Conservation (phyloP, 2,329 filamentous ascomycete species). For the Aspergillus calidoustus region DNA sequence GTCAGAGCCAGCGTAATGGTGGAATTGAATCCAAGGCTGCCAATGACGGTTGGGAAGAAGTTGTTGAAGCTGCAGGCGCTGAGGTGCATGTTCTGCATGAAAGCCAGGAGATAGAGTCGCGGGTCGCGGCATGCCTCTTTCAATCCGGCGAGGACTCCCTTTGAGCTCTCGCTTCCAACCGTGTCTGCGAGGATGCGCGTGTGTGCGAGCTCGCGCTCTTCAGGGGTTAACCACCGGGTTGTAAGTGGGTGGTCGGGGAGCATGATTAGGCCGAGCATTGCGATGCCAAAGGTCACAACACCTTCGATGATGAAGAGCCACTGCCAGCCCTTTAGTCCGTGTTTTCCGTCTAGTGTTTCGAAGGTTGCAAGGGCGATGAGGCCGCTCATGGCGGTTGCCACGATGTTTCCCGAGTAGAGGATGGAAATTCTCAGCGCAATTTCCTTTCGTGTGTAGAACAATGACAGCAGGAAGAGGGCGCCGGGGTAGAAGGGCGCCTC, state of each 20-base stretch:
- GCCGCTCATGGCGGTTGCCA: conserved; percentile 64
- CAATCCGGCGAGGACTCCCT: neutral
- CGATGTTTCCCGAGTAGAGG: conserved; percentile 62
- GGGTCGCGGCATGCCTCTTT: conserved; percentile 32
- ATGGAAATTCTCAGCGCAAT: conserved; percentile 51
- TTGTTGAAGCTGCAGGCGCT: conserved; percentile 50
- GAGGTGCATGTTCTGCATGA: conserved; percentile 54
- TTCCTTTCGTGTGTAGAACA: conserved; percentile 63
- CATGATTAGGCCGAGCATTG: neutral
- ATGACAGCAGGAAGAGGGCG: neutral
- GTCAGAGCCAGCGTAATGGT: conserved; percentile 56
- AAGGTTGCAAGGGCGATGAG: conserved; percentile 45
- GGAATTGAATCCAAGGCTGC: conserved; percentile 50
- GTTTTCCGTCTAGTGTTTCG: neutral
- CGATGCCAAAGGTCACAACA: neutral
- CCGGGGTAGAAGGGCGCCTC: conserved; percentile 14
- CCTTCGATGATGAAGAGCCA: conserved; percentile 14
- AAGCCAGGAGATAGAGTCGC: conserved; percentile 47
- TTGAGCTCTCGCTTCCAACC: neutral
- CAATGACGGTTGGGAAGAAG: conserved; percentile 51
- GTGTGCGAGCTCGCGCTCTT: conserved; percentile 1
- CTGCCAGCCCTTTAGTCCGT: conserved; percentile 1
- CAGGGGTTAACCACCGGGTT: neutral
- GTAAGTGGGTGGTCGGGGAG: conserved; percentile 3
- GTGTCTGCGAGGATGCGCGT: neutral